Percentiles rank a stretch among this genome's conserved stretches.
Conservation (phyloP, 306 rosid species). For the Cicer arietinum region DNA sequence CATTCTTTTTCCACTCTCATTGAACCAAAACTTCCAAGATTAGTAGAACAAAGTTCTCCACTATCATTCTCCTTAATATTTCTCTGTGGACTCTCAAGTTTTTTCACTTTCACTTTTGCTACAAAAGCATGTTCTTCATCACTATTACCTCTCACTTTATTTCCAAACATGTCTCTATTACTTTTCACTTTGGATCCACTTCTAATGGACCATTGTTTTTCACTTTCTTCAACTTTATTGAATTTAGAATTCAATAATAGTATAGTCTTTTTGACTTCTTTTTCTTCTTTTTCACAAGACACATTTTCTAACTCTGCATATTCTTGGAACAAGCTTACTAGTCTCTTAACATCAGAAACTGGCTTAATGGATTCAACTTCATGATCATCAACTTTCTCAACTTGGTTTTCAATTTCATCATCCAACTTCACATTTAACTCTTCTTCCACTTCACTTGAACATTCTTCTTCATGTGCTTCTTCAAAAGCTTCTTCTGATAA, state of each 20-base stretch:
- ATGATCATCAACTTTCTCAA: slow-evolving; percentile 13
- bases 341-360: slow-evolving; percentile 46
- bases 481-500: slow-evolving; percentile 34
- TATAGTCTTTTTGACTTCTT: slow-evolving; percentile 35
- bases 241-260: slow-evolving; percentile 32
- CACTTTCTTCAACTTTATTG: slow-evolving; percentile 62
- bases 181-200: slow-evolving; percentile 57
- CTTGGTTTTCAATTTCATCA: not conserved
- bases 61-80: too few relatives aligned
- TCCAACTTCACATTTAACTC: slow-evolving; percentile 11
- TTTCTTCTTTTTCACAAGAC: slow-evolving; percentile 48
- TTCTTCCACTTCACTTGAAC: slow-evolving; percentile 45
- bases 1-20: slow-evolving; percentile 94
- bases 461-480: slow-evolving; percentile 36
- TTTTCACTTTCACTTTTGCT: slow-evolving; percentile 43
- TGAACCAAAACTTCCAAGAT: slow-evolving; percentile 72
- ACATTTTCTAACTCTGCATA: slow-evolving; percentile 42
- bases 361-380: slow-evolving; percentile 18
- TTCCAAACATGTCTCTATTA: slow-evolving; percentile 4
- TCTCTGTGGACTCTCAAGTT: slow-evolving; percentile 44
- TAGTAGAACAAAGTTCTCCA: slow-evolving; percentile 38
- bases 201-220: slow-evolving; percentile 47
- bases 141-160: slow-evolving; percentile 17
- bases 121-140: slow-evolving; percentile 42
- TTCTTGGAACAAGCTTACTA: slow-evolving; percentile 56